A percentile compares a stretch with the other conserved stretches of the same genome.
These are phyloP conservation scores for Eucalyptus polyanthemos DNA, from an alignment of 345 rosid genomes.

Conservation along the genomic window DNA sequence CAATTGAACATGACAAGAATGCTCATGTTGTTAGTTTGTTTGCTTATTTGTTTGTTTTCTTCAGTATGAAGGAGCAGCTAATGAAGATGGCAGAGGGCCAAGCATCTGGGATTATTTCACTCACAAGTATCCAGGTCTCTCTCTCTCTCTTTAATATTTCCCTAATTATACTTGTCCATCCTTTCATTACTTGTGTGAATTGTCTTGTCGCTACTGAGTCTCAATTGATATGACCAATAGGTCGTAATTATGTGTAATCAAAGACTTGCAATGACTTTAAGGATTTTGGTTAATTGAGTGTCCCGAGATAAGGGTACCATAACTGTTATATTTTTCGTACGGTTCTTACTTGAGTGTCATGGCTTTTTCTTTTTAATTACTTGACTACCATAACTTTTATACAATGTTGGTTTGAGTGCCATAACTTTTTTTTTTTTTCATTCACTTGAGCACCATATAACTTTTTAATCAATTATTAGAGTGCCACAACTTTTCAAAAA, in stretches of 20 bases:
- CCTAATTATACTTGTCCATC: background rate
- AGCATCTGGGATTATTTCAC: background rate
- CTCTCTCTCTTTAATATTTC: background rate
- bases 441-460: too few species aligned
- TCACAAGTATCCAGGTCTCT: background rate
- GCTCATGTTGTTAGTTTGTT: background rate
- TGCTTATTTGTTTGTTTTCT: background rate
- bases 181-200: background rate
- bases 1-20: background rate
- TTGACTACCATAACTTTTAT: too few species aligned
- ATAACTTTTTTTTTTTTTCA: too few species aligned
- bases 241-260: background rate
- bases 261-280: background rate
- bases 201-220: background rate
- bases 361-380: too few species aligned
- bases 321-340: too few species aligned
- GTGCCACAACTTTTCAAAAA: too few species aligned
- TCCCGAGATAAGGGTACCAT: background rate
- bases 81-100: background rate
- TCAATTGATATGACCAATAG: background rate
- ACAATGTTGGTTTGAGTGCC: too few species aligned
- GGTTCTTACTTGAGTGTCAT: too few species aligned
- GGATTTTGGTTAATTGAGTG: background rate
- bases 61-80: slow-evolving; percentile 1
- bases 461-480: too few species aligned